A percentile compares a stretch with the other conserved stretches of the same genome.
These are phyloP conservation scores for Pterulicium gracile DNA, from an alignment of 1,284 basidiomycete species.

Conservation along the genomic window DNA sequence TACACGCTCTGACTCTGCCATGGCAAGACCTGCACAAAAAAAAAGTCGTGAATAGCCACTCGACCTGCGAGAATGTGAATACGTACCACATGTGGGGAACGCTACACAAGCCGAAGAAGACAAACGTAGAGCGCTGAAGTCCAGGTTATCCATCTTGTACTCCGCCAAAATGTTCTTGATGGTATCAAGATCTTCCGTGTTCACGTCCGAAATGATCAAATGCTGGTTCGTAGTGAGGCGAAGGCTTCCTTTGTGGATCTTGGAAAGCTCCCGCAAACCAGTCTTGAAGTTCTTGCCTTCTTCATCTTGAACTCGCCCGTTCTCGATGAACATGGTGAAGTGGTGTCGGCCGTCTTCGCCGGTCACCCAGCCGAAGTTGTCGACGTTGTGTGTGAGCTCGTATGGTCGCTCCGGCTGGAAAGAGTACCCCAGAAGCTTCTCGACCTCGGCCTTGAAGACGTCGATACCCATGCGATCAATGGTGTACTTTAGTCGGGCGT, in stretches of 20 bases:
- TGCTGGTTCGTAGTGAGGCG: constrained; percentile 95
- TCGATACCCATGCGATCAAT: constrained; percentile 90
- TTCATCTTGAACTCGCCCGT: constrained; percentile 93
- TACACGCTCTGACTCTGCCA: constrained; percentile 89
- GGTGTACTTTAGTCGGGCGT: constrained; percentile 94
- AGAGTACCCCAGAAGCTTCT: constrained; percentile 77
- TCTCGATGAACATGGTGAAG: constrained; percentile 95
- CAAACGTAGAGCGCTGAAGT: constrained; percentile 72
- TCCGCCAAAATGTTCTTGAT: constrained; percentile 78
- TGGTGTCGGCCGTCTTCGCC: constrained; percentile 87
- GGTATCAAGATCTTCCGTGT: constrained; percentile 56
- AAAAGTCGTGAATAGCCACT: too few relatives aligned
- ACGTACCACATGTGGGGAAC: constrained; percentile 87
- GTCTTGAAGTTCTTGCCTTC: constrained; percentile 88
- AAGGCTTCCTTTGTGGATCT: constrained; percentile 90
- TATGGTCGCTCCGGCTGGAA: constrained; percentile 69
- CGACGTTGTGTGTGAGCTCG: constrained; percentile 84
- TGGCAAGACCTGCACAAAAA: constrained; percentile 63
- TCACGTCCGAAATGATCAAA: constrained; percentile 80
- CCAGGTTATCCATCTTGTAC: constrained; percentile 89
- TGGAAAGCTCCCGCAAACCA: constrained; percentile 86
- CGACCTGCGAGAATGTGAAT: too few relatives aligned
- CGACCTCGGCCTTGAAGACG: constrained; percentile 83
- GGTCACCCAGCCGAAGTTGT: constrained; percentile 89
- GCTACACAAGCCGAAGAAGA: constrained; percentile 93